Percentiles rank a stretch among this genome's conserved stretches.
phyloP scores from a whole-genome alignment of 2,329 filamentous ascomycete species.

The Monosporascus sp. region DNA sequence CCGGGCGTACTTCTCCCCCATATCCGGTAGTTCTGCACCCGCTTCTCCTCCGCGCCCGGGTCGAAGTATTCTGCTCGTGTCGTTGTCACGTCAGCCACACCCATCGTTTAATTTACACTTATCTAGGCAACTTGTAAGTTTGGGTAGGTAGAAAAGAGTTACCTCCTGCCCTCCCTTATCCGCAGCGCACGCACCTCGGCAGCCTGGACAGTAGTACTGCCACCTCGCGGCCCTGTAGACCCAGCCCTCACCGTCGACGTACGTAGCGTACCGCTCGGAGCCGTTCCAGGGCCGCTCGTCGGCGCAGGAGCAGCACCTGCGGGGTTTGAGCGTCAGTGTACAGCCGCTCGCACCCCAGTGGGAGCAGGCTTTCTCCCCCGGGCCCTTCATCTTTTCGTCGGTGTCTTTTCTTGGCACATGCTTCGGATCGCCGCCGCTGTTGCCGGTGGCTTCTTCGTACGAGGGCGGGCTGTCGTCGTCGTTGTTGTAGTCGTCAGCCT shows the following conservation, averaged over 20 bases:
- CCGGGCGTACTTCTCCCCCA: constrained; percentile 10
- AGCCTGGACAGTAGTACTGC: constrained; percentile 12
- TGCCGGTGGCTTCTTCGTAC: constrained; percentile 2
- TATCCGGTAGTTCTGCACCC: constrained; percentile 1
- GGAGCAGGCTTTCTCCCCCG: constrained; percentile 1
- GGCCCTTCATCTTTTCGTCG: not conserved
- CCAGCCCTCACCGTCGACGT: constrained; percentile 10
- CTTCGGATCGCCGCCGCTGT: not conserved
- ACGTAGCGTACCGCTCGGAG: constrained; percentile 11
- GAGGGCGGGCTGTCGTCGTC: not conserved
- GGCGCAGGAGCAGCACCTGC: constrained; percentile 10
- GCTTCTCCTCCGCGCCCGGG: constrained; percentile 2
- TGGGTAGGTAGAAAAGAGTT: not conserved
- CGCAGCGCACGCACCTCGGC: constrained; percentile 2
- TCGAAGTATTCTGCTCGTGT: constrained; percentile 6
- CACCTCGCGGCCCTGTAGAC: constrained; percentile 9
- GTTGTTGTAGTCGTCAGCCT: too few species aligned
- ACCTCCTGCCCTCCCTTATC: too few species aligned
- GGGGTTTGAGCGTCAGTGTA: not conserved
- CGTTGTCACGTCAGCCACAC: too few species aligned
- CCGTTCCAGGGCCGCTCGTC: constrained; percentile 6
- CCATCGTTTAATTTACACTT: too few species aligned
- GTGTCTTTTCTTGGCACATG: not conserved
- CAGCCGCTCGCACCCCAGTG: constrained; percentile 7
- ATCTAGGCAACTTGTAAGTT: not conserved